Conservation (phyloP, 179 eudicot species). For the Nepenthes alata region DNA sequence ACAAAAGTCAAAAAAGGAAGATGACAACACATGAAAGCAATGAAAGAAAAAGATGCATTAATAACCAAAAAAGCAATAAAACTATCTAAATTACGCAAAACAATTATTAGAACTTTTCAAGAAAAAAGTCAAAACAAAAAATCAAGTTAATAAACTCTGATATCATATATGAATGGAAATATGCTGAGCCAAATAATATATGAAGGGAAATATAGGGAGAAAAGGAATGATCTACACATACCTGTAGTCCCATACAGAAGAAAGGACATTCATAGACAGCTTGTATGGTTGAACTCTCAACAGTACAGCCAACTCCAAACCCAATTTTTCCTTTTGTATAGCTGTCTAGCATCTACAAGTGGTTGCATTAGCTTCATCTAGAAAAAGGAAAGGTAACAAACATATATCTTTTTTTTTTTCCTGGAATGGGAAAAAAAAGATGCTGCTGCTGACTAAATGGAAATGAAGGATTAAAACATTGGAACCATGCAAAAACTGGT, state of each 20-base stretch:
- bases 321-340: conserved; percentile 62
- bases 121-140: not conserved
- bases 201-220: not conserved
- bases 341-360: conserved; percentile 51
- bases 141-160: not conserved
- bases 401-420: not conserved
- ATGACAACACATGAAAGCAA: too few relatives aligned
- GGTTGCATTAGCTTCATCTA: conserved; percentile 16
- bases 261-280: conserved; percentile 85
- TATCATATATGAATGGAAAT: not conserved
- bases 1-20: not conserved
- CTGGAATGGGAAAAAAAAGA: not conserved
- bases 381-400: conserved; percentile 1
- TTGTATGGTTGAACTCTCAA: conserved; percentile 46
- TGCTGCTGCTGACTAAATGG: not conserved
- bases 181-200: not conserved
- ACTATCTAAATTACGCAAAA: too few relatives aligned
- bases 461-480: not conserved
- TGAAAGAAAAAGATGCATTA: too few relatives aligned
- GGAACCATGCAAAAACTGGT: conserved; percentile 1
- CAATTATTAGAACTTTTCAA: not conserved
- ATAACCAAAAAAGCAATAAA: too few relatives aligned
- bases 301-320: conserved; percentile 57
- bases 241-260: conserved; percentile 57
- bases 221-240: conserved; percentile 11